Conservation (phyloP, 495 filamentous ascomycete species). For the Annulohypoxylon stygium region DNA sequence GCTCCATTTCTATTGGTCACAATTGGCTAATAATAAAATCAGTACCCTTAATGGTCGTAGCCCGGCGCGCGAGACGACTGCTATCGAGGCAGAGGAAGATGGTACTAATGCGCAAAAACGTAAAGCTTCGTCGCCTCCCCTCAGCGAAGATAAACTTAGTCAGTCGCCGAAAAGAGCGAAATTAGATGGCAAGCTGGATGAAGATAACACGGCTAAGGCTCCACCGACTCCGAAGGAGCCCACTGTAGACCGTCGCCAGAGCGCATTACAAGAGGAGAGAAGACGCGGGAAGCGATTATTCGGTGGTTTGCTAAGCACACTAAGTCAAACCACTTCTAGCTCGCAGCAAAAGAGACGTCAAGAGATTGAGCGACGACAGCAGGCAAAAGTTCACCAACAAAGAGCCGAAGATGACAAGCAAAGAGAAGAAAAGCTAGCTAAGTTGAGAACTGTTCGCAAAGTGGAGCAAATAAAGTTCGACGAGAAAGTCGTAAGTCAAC, state of each 20-base stretch:
- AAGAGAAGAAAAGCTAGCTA: conserved; percentile 71
- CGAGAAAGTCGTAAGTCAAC: conserved; percentile 75
- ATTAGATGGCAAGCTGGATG: conserved; percentile 47
- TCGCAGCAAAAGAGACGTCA: conserved; percentile 77
- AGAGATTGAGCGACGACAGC: conserved; percentile 91
- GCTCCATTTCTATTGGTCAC: conserved; percentile 32
- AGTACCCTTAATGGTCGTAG: conserved; percentile 40
- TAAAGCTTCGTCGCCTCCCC: conserved; percentile 44
- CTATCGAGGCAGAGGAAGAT: conserved; percentile 30
- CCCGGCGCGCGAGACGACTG: conserved; percentile 33
- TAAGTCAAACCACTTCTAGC: conserved; percentile 81
- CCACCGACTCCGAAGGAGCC: conserved; percentile 53
- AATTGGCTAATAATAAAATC: conserved; percentile 32
- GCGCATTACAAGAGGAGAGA: conserved; percentile 77
- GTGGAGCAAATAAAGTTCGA: conserved; percentile 83
- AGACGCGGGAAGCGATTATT: conserved; percentile 91
- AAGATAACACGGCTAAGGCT: conserved; percentile 44
- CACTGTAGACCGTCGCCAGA: conserved; percentile 56
- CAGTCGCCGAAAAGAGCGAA: conserved; percentile 49
- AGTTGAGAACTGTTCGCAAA: conserved; percentile 69
- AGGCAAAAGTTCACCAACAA: conserved; percentile 83
- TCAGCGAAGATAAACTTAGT: conserved; percentile 24
- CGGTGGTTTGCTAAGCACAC: conserved; percentile 86
- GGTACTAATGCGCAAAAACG: conserved; percentile 39
- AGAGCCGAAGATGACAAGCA: conserved; percentile 74